A percentile compares a stretch with the other conserved stretches of the same genome.
Evolutionary conservation across 441 rosid genomes (phyloP).

Genomic region (Pelargonium exstipulatum): DNA sequence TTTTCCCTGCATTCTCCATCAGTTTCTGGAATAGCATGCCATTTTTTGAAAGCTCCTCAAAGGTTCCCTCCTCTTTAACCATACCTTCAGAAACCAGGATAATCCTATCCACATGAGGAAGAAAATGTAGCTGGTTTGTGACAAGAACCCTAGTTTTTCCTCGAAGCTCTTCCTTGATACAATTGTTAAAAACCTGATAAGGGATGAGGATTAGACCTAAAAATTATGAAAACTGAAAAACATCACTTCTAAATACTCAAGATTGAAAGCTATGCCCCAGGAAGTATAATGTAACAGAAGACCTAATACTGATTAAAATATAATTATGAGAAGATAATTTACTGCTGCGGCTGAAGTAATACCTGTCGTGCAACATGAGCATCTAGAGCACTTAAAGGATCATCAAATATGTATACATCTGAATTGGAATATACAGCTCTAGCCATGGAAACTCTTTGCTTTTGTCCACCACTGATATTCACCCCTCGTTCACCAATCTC

Average conservation of each 20-base stretch:
- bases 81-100: conserved; percentile 76
- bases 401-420: conserved; percentile 82
- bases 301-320: background rate
- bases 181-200: conserved; percentile 78
- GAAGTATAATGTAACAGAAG: conserved; percentile 1
- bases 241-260: background rate
- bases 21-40: conserved; percentile 76
- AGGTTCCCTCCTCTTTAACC: conserved; percentile 89
- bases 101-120: conserved; percentile 86
- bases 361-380: conserved; percentile 96
- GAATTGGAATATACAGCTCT: conserved; percentile 87
- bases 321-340: background rate
- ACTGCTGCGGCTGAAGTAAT: conserved; percentile 9
- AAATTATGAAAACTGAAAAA: conserved; percentile 8
- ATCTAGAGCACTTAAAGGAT: conserved; percentile 92
- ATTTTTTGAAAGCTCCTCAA: conserved; percentile 66
- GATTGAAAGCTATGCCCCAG: background rate
- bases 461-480: conserved; percentile 94
- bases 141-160: conserved; percentile 93
- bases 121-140: conserved; percentile 92
- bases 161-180: conserved; percentile 70
- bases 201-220: conserved; percentile 21
- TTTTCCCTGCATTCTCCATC: conserved; percentile 97
- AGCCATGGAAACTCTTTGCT: conserved; percentile 97
- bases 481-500: conserved; percentile 98